Evolutionary conservation across 2,329 filamentous ascomycete species (phyloP), one percentile per base, ranked within the genome.

Genomic region (Ascochyta koolunga): DNA sequence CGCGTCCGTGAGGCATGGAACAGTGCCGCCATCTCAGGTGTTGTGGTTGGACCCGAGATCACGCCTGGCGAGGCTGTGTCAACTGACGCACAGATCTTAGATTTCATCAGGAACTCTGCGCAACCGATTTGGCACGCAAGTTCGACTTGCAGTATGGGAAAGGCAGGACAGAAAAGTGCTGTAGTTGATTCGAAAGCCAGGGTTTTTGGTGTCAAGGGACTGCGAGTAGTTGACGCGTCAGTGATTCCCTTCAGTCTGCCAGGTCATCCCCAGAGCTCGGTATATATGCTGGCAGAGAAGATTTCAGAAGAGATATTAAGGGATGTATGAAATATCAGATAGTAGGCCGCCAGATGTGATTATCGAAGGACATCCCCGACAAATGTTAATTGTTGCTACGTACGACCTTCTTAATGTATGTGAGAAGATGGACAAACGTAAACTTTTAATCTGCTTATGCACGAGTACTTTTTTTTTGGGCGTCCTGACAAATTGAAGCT

Each of bases 171-270:
- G 22, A 54, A 55, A 16, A 60, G 58, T 37, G 72, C 73, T 0
- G 72, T 75, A 1, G 65, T 76, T 10, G 73, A 76, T 56, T 64
- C 64, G 2, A 66, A 67, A 41, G 70, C 60, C 1, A 61, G 65
- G 19, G 73, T 76, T 2, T 68, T 70, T 49, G 73, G 72, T 2
- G 69, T 74, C 5, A 56, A 67, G n/a, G 59, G 64, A 4, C 43
- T 76, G 47, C 55, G 74, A 24, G 69, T 76, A 0, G 69, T 75
- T 3, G 73, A 77, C 57, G 67, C 67, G 3, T 64, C 59, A 9
- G 59, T 61, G 15, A 62, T 73, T n/a, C 67, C 72, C 0, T 68
- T 76, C 21, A 62, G 68, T 48, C 58, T 69, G 18, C 73, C 74
- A 4, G 74, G 74, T 5, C 71, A 75, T 62, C 68, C 71, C 5